Percentiles rank a stretch among this genome's conserved stretches.
Conservation (phyloP, 331 rosid genomes). For the Spiraea crenata region DNA sequence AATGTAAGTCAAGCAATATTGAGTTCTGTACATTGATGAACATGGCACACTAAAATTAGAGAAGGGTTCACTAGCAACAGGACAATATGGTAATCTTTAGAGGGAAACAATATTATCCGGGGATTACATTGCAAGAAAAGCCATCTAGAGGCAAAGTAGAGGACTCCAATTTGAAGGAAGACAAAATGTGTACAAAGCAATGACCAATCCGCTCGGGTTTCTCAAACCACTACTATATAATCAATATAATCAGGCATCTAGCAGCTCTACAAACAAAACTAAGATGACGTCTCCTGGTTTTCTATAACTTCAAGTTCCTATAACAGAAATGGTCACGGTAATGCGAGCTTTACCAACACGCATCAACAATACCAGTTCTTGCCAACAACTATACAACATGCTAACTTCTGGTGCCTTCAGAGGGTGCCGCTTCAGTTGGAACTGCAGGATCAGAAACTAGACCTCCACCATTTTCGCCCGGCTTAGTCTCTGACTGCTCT, state of each 20-base stretch:
- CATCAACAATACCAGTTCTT: conserved; percentile 17
- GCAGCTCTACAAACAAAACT: conserved; percentile 9
- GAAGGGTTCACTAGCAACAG: conserved; percentile 17
- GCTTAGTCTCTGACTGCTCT: conserved; percentile 40
- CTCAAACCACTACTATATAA: background rate
- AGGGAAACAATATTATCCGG: background rate
- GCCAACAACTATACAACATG: conserved; percentile 18
- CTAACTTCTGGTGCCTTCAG: conserved; percentile 52
- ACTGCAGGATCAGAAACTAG: conserved; percentile 32
- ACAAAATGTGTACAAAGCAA: too few relatives aligned
- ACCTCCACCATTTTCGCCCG: conserved; percentile 43
- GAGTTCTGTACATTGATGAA: conserved; percentile 42
- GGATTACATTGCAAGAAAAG: background rate
- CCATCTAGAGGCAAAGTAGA: too few relatives aligned
- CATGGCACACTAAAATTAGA: conserved; percentile 29
- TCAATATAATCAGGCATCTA: conserved; percentile 2
- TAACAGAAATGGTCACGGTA: conserved; percentile 20
- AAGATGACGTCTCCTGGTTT: conserved; percentile 5
- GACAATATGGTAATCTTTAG: conserved; percentile 5
- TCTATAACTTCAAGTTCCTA: conserved; percentile 20
- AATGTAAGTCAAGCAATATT: conserved; percentile 1
- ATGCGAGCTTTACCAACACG: conserved; percentile 16
- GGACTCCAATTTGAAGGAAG: too few relatives aligned
- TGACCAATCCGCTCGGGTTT: conserved; percentile 22
- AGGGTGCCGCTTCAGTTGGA: conserved; percentile 36